Conservation (phyloP, 129 eudicot genomes). For the carrot (Daucus carota) region DH1_v3.0 NC_030384.2:42269001-42269500, state of each 20-base stretch:
- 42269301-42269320: background rate
- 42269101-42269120: constrained; percentile 76
- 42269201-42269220: background rate
- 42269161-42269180: background rate
- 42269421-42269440: constrained; percentile 47
- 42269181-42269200: background rate
- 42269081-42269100: constrained; percentile 76
- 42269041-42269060: constrained; percentile 82
- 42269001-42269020: constrained; percentile 57
- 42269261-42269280: constrained; percentile 82
- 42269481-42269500: background rate
- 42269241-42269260: constrained; percentile 70
- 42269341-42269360: background rate
- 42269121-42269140: background rate
- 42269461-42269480: constrained; percentile 22
- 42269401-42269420: background rate
- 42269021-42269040: constrained; percentile 77
- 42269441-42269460: constrained; percentile 41
- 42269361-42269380: background rate
- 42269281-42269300: constrained; percentile 18
- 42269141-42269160: background rate
- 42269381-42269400: background rate
- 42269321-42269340: background rate
- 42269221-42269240: constrained; percentile 71
- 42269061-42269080: constrained; percentile 68